Evolutionary conservation across 148 eudicot species (phyloP), one percentile per base, ranked within the genome.

Genomic region (Rhododendron griersonianum): DNA sequence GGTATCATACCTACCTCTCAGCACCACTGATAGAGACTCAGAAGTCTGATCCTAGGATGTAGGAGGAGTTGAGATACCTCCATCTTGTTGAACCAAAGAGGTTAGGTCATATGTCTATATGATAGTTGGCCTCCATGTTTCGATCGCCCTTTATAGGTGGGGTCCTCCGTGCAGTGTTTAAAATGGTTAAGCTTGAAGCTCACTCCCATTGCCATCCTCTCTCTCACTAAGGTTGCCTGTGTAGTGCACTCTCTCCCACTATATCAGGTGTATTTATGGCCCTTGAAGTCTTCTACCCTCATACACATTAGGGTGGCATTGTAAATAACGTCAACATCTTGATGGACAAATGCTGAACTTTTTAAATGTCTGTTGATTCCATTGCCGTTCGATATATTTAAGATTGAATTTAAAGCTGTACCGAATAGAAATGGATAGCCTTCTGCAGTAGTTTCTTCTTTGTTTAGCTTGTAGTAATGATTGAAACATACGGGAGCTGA

Each of bases 401-500:
- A 33, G 4, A 51, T 80, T 28, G 23, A 30, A 2, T 11, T 80
- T 80, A 1, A 16, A 80, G 13, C 4, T 18, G 9, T 30, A 48
- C 14, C 4, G 37, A 79, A 47, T 37, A 51, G 41, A 80, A 80
- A 80, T 51, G 45, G 63, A 81, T 55, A 41, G 33, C 30, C 74
- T 61, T 71, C 13, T 35, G 51, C 35, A 47, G 25, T 69, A 13
- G 33, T 69, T 81, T 59, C 41, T 63, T 84, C n/a, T 87, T 83
- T 86, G 81, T 81, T 87, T 50, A 80, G 16, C 69, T 55, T 41
- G 82, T 33, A 81, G 85, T 83, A 23, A 33, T 41, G 84, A 71
- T 69, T 90, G 73, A 83, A 86, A 86, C 85, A 65, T 83, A 71
- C 86, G 90, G 89, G 90, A 86, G 85, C 98, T 96, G 93, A 96